Evolutionary conservation across 129 eudicot species (phyloP), one percentile per base, ranked within the genome.

Genomic region (Erigeron canadensis): DNA sequence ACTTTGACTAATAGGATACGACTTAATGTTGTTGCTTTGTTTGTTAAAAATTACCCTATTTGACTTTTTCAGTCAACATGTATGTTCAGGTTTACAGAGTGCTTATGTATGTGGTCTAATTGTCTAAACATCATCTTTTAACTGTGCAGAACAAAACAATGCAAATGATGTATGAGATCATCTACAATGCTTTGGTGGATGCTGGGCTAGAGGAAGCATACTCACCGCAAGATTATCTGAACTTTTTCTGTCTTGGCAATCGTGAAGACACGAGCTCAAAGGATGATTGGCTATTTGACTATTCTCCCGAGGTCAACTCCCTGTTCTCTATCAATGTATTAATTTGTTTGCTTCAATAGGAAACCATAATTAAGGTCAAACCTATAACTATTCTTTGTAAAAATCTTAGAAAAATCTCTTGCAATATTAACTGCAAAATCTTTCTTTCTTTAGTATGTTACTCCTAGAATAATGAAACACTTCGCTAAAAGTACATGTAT

Each of bases 91-190:
- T n/a, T n/a, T n/a, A n/a, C n/a, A n/a, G n/a, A 47, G 54, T 47
- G 10, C n/a, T 47, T 47, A 47, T 47, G n/a, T 16, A 1, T 47
- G 56, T 50, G 56, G n/a, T n/a, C n/a, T n/a, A n/a, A n/a, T n/a
- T n/a, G 60, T 12, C 40, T 57, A 28, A 57, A 5, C 15, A 5
- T 47, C 10, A 8, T 21, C 15, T 15, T 38, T n/a, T 41, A 43
- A 53, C 17, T 22, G 70, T 69, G 59, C 91, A 93, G 96, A 73
- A 93, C 66, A 93, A 93, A 78, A 93, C 98, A 42, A 92, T 92
- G 96, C 95, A 92, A 92, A 92, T 92, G 96, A 92, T 92, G 96
- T 92, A 92, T 61, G 98, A 93, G 79, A 87, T 90, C 6, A 93
- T 93, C 45, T 79, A 85, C 81, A 87, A 87, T 69, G 96, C 98